Evolutionary conservation across 2,329 filamentous ascomycete genomes (phyloP), one percentile per base, ranked within the genome.

Genomic region (Ophiocordyceps camponoti-floridani): DNA sequence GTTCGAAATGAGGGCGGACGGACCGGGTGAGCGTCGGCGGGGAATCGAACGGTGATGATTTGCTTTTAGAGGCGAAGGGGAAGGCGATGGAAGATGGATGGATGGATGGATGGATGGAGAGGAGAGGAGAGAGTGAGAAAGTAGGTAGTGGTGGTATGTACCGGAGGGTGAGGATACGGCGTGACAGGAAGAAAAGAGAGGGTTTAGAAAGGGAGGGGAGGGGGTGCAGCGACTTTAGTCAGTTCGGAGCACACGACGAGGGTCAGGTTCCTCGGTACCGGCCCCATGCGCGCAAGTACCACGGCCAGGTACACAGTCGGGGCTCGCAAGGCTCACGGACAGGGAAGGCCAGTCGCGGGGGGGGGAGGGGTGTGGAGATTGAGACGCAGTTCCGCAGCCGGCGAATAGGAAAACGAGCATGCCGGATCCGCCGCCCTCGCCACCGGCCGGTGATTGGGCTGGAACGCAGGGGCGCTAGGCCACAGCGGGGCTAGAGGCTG

Each of bases 371-470:
- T n/a, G 4, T 26, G 37, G 7, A 12, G 42, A 41, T n/a, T 13
- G 41, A 30, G 35, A 44, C 7, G 43, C 19, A 37, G 35, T 31
- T 50, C 44, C 48, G 38, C 43, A 51, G 45, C 48, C 51, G 53
- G 53, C 59, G 53, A 61, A 61, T 62, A 49, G 56, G 40, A 49
- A 47, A 40, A 33, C 31, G 48, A 41, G 48, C 47, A 47, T 51
- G 47, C 48, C 45, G 48, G 52, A 46, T 53, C 49, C 54, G 52
- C 49, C 54, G 52, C 44, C 49, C 51, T 62, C 52, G 57, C 58
- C 59, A 60, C 59, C 53, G 44, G 44, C 43, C 42, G 48, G 46
- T 58, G 54, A 61, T 60, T 61, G 59, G 58, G 48, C 46, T 49
- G 50, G 46, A 43, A 35, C 44, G 47, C 48, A 52, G n/a, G 43